Conservation (phyloP, 805 yeast genomes). For the Candida silvatica region DNA sequence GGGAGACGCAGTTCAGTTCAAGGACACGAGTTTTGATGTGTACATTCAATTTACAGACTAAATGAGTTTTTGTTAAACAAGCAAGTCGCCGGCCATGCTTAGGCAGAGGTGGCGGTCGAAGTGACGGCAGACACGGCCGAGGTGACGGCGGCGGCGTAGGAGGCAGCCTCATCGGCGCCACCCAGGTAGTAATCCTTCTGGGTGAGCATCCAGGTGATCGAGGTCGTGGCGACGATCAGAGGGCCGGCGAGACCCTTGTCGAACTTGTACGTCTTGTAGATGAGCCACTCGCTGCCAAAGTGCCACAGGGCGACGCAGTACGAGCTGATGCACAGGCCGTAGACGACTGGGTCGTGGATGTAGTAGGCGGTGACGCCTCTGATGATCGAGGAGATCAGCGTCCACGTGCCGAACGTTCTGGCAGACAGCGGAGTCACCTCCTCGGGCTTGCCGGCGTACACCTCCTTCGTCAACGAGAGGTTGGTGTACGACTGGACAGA, state of each 20-base stretch:
- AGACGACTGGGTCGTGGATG: slow-evolving; percentile 60
- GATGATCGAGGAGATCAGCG: slow-evolving; percentile 74
- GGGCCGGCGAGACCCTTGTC: slow-evolving; percentile 92
- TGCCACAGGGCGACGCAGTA: slow-evolving; percentile 79
- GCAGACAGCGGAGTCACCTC: slow-evolving; percentile 65
- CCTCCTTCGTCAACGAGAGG: slow-evolving; percentile 64
- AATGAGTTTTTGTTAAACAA: too few relatives aligned
- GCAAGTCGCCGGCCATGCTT: too few relatives aligned
- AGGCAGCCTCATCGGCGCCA: not conserved
- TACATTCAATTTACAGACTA: too few relatives aligned
- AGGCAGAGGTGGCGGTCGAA: not conserved
- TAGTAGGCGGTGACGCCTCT: slow-evolving; percentile 84
- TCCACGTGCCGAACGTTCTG: slow-evolving; percentile 99
- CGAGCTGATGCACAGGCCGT: slow-evolving; percentile 69
- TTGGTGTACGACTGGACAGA: slow-evolving; percentile 78
- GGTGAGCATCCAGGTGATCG: slow-evolving; percentile 72
- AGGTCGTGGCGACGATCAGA: slow-evolving; percentile 63
- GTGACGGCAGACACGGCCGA: not conserved
- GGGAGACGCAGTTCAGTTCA: too few relatives aligned
- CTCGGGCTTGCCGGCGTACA: slow-evolving; percentile 57
- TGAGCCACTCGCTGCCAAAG: slow-evolving; percentile 75
- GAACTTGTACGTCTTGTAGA: slow-evolving; percentile 69
- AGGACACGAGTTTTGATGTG: too few relatives aligned
- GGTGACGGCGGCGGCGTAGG: not conserved
- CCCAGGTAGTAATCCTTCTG: slow-evolving; percentile 55